Conservation (phyloP, 2,329 filamentous ascomycete genomes). For the Pseudohalonectria lignicola region DNA sequence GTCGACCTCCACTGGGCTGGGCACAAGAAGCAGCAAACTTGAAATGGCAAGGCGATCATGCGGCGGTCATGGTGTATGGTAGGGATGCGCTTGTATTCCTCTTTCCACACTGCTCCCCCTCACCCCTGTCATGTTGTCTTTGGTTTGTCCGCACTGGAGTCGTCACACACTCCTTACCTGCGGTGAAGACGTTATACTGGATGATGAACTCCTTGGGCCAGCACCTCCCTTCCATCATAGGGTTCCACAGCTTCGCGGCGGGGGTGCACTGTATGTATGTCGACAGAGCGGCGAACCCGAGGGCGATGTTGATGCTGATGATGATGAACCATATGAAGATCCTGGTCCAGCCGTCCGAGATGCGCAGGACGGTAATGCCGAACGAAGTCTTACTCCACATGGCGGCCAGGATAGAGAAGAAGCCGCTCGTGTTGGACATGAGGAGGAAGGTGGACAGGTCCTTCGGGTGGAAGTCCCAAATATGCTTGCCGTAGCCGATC, state of each 20-base stretch:
- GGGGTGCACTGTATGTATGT: slow-evolving; percentile 18
- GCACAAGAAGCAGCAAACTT: no score
- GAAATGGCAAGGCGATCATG: no score
- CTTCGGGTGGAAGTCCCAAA: slow-evolving; percentile 8
- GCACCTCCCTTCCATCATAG: slow-evolving; percentile 13
- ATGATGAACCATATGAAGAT: slow-evolving; percentile 1
- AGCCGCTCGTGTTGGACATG: slow-evolving; percentile 5
- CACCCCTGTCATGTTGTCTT: background rate
- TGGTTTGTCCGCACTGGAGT: no score
- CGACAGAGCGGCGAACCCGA: slow-evolving; percentile 9
- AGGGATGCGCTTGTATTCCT: background rate
- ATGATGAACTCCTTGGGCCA: slow-evolving; percentile 17
- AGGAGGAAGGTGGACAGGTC: slow-evolving; percentile 8
- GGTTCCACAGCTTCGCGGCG: slow-evolving; percentile 10
- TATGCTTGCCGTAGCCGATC: slow-evolving; percentile 12
- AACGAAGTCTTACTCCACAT: slow-evolving; percentile 6
- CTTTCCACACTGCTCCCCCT: background rate
- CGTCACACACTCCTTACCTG: slow-evolving; percentile 9
- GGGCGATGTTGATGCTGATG: slow-evolving; percentile 3
- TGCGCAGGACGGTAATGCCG: slow-evolving; percentile 6
- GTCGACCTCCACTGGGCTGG: no score
- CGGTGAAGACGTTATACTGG: slow-evolving; percentile 18
- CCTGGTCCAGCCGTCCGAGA: slow-evolving; percentile 4
- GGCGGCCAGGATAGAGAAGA: slow-evolving; percentile 3
- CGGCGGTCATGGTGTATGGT: no score